phyloP scores from a whole-genome alignment of 2,329 filamentous ascomycete genomes.

The Aspergillus aculeatinus region DNA sequence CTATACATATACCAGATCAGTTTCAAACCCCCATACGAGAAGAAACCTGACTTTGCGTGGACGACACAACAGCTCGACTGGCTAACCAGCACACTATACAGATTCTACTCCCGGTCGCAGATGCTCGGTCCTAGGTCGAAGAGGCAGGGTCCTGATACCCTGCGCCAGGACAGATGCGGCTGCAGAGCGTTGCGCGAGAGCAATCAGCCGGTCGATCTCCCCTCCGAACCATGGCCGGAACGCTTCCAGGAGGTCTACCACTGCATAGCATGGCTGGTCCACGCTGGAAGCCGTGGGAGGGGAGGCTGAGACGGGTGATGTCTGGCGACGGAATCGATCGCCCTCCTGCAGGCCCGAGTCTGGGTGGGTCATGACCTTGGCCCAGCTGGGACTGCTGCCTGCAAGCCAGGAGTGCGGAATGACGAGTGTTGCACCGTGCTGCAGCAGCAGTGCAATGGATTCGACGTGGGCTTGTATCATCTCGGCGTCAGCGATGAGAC shows the following conservation, averaged over 20 bases:
- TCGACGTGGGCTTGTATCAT: background rate
- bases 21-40: too few species aligned
- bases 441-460: background rate
- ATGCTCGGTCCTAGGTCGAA: too few species aligned
- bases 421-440: background rate
- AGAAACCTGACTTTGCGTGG: too few species aligned
- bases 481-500: background rate
- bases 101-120: too few species aligned
- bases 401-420: background rate
- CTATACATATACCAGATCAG: too few species aligned
- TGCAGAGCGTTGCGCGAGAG: constrained; percentile 39
- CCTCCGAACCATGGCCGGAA: background rate
- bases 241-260: background rate
- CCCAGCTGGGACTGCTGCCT: background rate
- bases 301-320: too few species aligned
- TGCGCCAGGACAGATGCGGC: too few species aligned
- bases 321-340: background rate
- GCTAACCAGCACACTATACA: too few species aligned
- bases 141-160: too few species aligned
- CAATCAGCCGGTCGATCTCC: background rate
- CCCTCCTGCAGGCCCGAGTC: background rate
- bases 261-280: background rate
- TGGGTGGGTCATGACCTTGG: too few species aligned
- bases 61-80: too few species aligned
- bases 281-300: background rate